phyloP scores from a whole-genome alignment of 2,329 filamentous ascomycete species.

The Coniosporium tulheliwenetii region DNA sequence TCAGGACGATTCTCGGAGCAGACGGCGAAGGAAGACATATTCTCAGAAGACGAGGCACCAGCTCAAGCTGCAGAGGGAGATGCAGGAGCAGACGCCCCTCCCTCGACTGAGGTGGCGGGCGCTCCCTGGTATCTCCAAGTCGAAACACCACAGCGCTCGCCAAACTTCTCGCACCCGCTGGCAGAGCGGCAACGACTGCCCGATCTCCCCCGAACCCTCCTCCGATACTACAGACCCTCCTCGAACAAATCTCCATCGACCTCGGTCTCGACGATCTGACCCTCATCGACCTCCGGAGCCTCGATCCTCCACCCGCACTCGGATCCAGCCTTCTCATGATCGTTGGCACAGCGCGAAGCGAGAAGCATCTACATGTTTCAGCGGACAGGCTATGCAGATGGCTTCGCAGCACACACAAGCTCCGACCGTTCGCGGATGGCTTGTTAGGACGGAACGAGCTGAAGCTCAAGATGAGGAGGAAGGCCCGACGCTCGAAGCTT shows the following conservation, averaged over 20 bases:
- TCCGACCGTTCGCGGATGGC: constrained; percentile 71
- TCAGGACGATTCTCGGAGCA: background rate
- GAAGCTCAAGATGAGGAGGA: constrained; percentile 69
- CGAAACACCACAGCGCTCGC: constrained; percentile 27
- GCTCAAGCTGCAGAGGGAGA: background rate
- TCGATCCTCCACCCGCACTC: constrained; percentile 76
- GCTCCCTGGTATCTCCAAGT: constrained; percentile 81
- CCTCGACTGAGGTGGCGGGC: background rate
- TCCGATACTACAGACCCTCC: constrained; percentile 50
- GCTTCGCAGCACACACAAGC: constrained; percentile 55
- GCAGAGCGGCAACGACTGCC: constrained; percentile 42
- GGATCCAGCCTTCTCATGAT: constrained; percentile 87
- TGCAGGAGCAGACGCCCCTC: background rate
- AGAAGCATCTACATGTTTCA: constrained; percentile 83
- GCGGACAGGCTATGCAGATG: constrained; percentile 82
- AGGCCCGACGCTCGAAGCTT: constrained; percentile 67
- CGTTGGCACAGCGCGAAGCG: constrained; percentile 76
- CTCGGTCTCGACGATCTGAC: constrained; percentile 72
- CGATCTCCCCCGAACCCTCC: constrained; percentile 54
- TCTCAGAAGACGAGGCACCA: background rate
- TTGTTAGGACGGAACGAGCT: constrained; percentile 80
- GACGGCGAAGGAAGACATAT: background rate
- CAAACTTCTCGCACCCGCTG: constrained; percentile 23
- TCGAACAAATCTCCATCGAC: constrained; percentile 68
- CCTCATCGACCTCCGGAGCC: constrained; percentile 65